These are phyloP conservation scores for Celoporthe dispersa DNA, from an alignment of 2,329 filamentous ascomycete species.

Conservation along the genomic window DNA sequence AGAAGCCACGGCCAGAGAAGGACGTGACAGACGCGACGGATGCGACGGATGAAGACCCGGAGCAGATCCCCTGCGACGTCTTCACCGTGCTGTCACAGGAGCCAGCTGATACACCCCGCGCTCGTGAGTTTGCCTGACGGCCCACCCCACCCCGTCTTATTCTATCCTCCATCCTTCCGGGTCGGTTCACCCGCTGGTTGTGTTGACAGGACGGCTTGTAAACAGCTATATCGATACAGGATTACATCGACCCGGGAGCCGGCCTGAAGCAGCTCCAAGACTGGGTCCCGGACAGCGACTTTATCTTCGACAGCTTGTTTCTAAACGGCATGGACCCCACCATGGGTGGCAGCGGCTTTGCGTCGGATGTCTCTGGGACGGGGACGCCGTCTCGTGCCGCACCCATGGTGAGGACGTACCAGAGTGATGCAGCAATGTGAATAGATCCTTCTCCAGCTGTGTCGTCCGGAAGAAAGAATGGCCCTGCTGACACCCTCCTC, in stretches of 20 bases:
- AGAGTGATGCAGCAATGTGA: conserved; percentile 47
- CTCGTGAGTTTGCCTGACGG: conserved; percentile 35
- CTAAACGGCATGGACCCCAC: conserved; percentile 28
- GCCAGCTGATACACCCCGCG: conserved; percentile 38
- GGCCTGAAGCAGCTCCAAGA: conserved; percentile 52
- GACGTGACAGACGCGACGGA: conserved; percentile 32
- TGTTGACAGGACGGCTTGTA: conserved; percentile 21
- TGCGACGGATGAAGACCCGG: conserved; percentile 32
- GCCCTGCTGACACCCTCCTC: background rate
- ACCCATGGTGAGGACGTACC: conserved; percentile 48
- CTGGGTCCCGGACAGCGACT: conserved; percentile 51
- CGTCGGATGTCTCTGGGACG: conserved; percentile 15
- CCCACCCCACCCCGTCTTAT: background rate
- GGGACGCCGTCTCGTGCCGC: conserved; percentile 19
- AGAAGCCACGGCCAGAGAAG: conserved; percentile 39
- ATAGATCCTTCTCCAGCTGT: conserved; percentile 24
- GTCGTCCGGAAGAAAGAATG: background rate
- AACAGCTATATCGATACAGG: conserved; percentile 42
- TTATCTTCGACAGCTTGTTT: conserved; percentile 52
- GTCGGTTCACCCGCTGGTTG: background rate
- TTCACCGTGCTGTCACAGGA: conserved; percentile 33
- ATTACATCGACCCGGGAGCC: conserved; percentile 52
- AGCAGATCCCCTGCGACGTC: conserved; percentile 29
- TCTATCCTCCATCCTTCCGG: background rate
- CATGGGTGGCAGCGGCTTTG: conserved; percentile 6